Evolutionary conservation across 495 filamentous ascomycete genomes (phyloP).

Genomic region (Talaromyces ruber): DNA sequence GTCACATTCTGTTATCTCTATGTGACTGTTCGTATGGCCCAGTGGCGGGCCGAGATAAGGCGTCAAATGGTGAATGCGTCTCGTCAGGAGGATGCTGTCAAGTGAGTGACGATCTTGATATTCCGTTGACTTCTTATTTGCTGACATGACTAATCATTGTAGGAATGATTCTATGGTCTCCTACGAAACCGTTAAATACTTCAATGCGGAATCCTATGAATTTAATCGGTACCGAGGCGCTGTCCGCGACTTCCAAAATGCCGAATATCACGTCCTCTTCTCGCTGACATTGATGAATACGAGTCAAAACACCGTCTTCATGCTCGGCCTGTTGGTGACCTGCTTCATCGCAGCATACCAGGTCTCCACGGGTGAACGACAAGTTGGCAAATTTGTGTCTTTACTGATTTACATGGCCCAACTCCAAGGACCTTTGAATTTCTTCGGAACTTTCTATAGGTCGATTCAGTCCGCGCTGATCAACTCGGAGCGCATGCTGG

Average conservation of each 20-base stretch:
- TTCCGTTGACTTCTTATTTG: background rate
- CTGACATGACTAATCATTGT: background rate
- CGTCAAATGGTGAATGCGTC: conserved; percentile 90
- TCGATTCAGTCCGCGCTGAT: conserved; percentile 96
- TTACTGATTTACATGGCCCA: conserved; percentile 88
- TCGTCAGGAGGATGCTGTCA: conserved; percentile 91
- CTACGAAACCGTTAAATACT: conserved; percentile 98
- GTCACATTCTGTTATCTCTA: conserved; percentile 97
- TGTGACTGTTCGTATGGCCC: conserved; percentile 89
- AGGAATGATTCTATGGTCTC: conserved; percentile 95
- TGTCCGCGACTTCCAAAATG: conserved; percentile 71
- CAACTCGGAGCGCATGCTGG: conserved; percentile 88
- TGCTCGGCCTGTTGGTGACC: conserved; percentile 72
- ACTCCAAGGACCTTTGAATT: conserved; percentile 87
- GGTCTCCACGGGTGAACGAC: conserved; percentile 60
- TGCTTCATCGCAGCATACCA: conserved; percentile 87
- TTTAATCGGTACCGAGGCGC: conserved; percentile 77
- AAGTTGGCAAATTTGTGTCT: conserved; percentile 70
- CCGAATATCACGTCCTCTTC: conserved; percentile 80
- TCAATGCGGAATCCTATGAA: conserved; percentile 93
- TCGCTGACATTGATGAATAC: conserved; percentile 92
- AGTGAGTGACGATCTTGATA: conserved; percentile 18
- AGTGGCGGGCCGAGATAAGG: conserved; percentile 83
- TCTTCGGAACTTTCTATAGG: conserved; percentile 96
- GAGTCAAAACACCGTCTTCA: conserved; percentile 88